Conservation (phyloP, 2,329 filamentous ascomycete genomes). For the Alternaria conjuncta region DNA sequence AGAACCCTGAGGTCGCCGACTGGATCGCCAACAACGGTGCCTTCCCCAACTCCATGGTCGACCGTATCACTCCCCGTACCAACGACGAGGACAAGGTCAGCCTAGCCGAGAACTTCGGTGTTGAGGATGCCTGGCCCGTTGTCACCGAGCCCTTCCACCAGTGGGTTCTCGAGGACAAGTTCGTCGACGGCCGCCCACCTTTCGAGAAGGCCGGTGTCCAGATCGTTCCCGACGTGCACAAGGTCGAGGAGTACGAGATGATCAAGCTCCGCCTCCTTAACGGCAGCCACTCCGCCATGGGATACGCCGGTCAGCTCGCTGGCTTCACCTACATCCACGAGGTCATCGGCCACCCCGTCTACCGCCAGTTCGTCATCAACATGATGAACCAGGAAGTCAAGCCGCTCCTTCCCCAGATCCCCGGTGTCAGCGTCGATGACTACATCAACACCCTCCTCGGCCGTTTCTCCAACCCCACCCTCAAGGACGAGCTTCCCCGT, state of each 20-base stretch:
- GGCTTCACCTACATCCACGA: conserved; percentile 39
- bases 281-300: conserved; percentile 37
- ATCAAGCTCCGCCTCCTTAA: conserved; percentile 39
- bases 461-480: conserved; percentile 37
- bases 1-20: conserved; percentile 30
- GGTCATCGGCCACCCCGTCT: conserved; percentile 31
- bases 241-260: conserved; percentile 38
- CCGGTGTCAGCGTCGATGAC: conserved; percentile 34
- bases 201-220: conserved; percentile 41
- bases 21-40: conserved; percentile 37
- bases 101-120: conserved; percentile 31
- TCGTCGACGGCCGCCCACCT: conserved; percentile 33
- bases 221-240: conserved; percentile 32
- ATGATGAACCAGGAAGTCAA: conserved; percentile 41
- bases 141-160: conserved; percentile 40
- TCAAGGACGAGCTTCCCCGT: conserved; percentile 38
- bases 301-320: conserved; percentile 32
- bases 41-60: conserved; percentile 42
- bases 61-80: conserved; percentile 38
- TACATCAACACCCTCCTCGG: conserved; percentile 35
- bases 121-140: conserved; percentile 36
- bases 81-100: conserved; percentile 28
- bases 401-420: conserved; percentile 35
- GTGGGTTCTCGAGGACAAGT: conserved; percentile 41
- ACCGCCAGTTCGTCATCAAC: conserved; percentile 35